Percentiles rank a stretch among this genome's conserved stretches.
These are phyloP conservation scores for Eustoma russellianum DNA, from an alignment of 257 asterid genomes.

Conservation along the genomic window DNA sequence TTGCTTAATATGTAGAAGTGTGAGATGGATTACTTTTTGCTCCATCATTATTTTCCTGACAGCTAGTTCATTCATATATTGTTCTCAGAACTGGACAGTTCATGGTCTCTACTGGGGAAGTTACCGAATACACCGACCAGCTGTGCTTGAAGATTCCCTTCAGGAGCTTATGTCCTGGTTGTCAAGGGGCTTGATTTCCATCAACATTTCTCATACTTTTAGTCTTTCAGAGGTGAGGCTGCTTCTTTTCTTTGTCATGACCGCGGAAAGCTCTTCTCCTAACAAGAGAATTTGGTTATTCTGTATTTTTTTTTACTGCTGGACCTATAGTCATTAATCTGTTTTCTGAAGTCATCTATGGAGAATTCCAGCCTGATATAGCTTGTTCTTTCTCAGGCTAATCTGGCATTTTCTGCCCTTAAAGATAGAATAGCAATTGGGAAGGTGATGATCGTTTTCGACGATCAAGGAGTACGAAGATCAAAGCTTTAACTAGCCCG, in stretches of 20 bases:
- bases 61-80: not conserved
- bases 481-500: constrained; percentile 42
- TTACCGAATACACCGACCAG: constrained; percentile 52
- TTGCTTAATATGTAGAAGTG: too few species aligned
- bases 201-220: constrained; percentile 66
- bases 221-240: constrained; percentile 46
- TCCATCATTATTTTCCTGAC: too few species aligned
- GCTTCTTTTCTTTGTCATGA: too few species aligned
- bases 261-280: too few species aligned
- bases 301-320: too few species aligned
- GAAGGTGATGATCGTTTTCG: constrained; percentile 71
- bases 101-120: constrained; percentile 99
- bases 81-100: constrained; percentile 80
- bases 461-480: constrained; percentile 26
- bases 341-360: too few species aligned
- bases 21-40: too few species aligned
- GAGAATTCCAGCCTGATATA: not conserved
- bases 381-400: constrained; percentile 40
- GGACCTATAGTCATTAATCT: too few species aligned
- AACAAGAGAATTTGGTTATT: too few species aligned
- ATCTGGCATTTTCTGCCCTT: constrained; percentile 74
- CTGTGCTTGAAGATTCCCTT: constrained; percentile 64
- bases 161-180: constrained; percentile 81
- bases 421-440: constrained; percentile 88
- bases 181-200: constrained; percentile 54